Conservation (phyloP, 1,284 basidiomycete species). For the Hypsizygus ulmarius region DNA sequence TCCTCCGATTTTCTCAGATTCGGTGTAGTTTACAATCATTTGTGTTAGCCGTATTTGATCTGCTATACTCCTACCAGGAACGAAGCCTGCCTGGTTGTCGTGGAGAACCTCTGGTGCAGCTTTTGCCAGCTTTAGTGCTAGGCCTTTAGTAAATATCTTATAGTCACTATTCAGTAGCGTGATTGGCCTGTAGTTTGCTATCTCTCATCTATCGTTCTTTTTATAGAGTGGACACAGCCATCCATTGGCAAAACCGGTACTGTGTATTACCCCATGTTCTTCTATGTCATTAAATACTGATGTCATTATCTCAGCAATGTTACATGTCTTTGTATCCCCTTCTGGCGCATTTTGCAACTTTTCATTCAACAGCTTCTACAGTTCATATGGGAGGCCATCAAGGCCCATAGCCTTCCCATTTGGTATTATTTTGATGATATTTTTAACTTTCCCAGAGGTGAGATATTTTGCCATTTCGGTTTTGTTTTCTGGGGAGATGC, state of each 20-base stretch:
- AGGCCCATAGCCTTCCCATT: neutral
- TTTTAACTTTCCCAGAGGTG: neutral
- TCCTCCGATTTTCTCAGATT: too few species aligned
- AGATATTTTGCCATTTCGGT: too few species aligned
- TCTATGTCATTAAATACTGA: too few species aligned
- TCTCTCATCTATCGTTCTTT: neutral
- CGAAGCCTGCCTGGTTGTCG: too few species aligned
- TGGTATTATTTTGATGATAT: neutral
- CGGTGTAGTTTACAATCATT: neutral
- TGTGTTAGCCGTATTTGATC: neutral
- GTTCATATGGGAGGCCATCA: neutral
- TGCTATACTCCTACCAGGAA: neutral
- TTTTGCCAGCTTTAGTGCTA: too few species aligned
- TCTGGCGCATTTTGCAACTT: neutral
- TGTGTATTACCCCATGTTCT: too few species aligned
- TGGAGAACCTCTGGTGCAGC: too few species aligned
- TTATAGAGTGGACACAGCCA: neutral
- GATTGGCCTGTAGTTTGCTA: slow-evolving; percentile 1
- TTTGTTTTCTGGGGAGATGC: too few species aligned
- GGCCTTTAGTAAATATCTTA: too few species aligned
- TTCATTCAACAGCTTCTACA: neutral
- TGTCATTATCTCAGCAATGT: too few species aligned
- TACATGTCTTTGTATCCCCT: too few species aligned
- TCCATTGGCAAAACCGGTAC: too few species aligned
- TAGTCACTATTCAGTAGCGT: neutral